These are phyloP conservation scores for Teratosphaeriaceae sp. DNA, from an alignment of 2,329 filamentous ascomycete species.

Conservation along the genomic window DNA sequence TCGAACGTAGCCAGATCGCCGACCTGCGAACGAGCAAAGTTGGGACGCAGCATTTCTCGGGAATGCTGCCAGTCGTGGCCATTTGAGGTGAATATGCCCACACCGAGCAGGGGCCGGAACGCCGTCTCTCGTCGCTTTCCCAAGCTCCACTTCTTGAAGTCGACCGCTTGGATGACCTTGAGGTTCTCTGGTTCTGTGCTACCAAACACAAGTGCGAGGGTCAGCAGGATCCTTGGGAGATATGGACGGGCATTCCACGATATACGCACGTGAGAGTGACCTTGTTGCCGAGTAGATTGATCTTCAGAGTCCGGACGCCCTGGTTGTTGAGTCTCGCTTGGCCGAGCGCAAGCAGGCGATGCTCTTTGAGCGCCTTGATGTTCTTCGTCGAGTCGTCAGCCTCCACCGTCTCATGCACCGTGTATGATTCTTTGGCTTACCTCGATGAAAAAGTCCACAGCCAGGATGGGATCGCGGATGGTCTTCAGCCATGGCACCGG, in stretches of 20 bases:
- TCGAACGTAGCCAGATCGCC: slow-evolving; percentile 54
- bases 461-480: slow-evolving; percentile 47
- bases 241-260: background rate
- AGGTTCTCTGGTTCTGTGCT: slow-evolving; percentile 44
- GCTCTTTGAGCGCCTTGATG: slow-evolving; percentile 31
- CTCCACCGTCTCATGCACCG: too few relatives aligned
- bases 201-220: slow-evolving; percentile 35
- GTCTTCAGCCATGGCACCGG: slow-evolving; percentile 42
- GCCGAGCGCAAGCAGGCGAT: slow-evolving; percentile 32
- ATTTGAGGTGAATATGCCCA: slow-evolving; percentile 39
- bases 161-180: slow-evolving; percentile 39
- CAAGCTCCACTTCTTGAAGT: slow-evolving; percentile 43
- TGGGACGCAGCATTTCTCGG: slow-evolving; percentile 46
- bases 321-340: slow-evolving; percentile 27
- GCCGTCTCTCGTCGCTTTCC: slow-evolving; percentile 24
- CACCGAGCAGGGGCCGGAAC: slow-evolving; percentile 37
- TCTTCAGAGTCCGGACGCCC: slow-evolving; percentile 34
- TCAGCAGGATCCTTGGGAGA: slow-evolving; percentile 4
- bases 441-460: slow-evolving; percentile 43
- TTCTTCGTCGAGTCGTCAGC: slow-evolving; percentile 22
- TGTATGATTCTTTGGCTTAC: too few relatives aligned
- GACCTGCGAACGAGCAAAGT: slow-evolving; percentile 48
- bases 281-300: slow-evolving; percentile 23
- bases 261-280: too few relatives aligned
- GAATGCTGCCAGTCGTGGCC: slow-evolving; percentile 33